phyloP scores from a whole-genome alignment of 2,329 filamentous ascomycete genomes.

The Diaporthe caulivora region DNA sequence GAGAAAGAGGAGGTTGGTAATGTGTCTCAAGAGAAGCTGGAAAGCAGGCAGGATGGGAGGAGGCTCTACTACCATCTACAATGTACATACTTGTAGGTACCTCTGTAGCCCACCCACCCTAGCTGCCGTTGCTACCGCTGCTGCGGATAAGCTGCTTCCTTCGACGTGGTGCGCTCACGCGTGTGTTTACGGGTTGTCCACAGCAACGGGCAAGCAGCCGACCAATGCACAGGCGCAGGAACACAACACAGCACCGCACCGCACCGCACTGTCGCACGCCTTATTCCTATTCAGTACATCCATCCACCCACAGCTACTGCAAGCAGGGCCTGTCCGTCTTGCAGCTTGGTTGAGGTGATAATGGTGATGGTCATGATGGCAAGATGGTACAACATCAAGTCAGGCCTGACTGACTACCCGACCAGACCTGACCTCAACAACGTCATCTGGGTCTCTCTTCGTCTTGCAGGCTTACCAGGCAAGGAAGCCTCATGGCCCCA shows the following conservation, averaged over 20 bases:
- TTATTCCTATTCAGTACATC: not conserved
- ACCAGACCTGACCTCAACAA: slow-evolving; percentile 2
- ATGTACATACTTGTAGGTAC: too few species aligned
- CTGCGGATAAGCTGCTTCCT: slow-evolving; percentile 13
- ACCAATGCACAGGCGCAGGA: slow-evolving; percentile 20
- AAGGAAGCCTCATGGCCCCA: slow-evolving; percentile 19
- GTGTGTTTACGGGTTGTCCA: slow-evolving; percentile 31
- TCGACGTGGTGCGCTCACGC: not conserved
- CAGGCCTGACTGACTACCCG: not conserved
- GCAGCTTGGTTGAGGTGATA: too few species aligned
- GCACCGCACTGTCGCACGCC: slow-evolving; percentile 8
- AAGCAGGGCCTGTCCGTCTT: too few species aligned
- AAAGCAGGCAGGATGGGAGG: slow-evolving; percentile 22
- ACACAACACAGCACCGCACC: not conserved
- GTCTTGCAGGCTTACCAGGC: slow-evolving; percentile 8
- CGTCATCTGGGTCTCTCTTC: slow-evolving; percentile 19
- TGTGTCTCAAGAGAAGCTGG: slow-evolving; percentile 29
- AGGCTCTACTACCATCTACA: not conserved
- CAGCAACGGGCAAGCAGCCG: slow-evolving; percentile 11
- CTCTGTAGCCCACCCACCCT: too few species aligned
- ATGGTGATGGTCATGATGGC: not conserved
- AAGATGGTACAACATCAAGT: not conserved
- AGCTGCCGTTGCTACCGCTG: slow-evolving; percentile 1
- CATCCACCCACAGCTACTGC: too few species aligned
- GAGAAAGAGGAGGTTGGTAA: slow-evolving; percentile 34